These are phyloP conservation scores for Luffa acutangula DNA, from an alignment of 306 rosid genomes.

Conservation along the genomic window DNA sequence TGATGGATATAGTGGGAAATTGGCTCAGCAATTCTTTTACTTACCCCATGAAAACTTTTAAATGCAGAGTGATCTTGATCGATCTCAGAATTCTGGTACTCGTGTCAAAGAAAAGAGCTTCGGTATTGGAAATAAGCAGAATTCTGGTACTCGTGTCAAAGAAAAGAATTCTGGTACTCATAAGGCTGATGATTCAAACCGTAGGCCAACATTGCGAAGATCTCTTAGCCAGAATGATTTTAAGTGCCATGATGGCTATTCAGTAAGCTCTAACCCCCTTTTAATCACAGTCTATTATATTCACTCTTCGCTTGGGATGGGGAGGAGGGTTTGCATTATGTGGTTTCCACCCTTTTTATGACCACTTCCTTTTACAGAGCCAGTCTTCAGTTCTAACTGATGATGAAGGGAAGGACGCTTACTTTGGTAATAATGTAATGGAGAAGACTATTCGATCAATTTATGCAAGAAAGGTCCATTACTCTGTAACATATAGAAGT, in stretches of 20 bases:
- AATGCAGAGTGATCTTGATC: conserved; percentile 78
- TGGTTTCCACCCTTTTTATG: background rate
- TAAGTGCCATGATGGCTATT: conserved; percentile 69
- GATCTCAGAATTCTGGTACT: conserved; percentile 37
- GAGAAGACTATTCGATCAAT: conserved; percentile 40
- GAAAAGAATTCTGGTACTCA: conserved; percentile 29
- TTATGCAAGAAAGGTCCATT: conserved; percentile 51
- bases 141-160: conserved; percentile 29
- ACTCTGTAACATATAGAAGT: background rate
- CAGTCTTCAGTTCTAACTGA: conserved; percentile 81
- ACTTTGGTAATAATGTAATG: conserved; percentile 31
- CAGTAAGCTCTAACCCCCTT: conserved; percentile 44
- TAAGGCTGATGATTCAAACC: conserved; percentile 44
- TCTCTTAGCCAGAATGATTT: conserved; percentile 74
- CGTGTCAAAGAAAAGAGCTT: conserved; percentile 32
- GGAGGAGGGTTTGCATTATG: background rate
- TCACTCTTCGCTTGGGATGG: conserved; percentile 2
- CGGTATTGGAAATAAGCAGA: conserved; percentile 30
- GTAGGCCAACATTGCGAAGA: conserved; percentile 48
- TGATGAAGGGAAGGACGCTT: conserved; percentile 65
- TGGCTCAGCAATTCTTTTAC: background rate
- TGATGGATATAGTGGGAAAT: background rate
- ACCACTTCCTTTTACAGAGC: conserved; percentile 48
- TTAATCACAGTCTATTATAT: background rate
- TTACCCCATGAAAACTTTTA: conserved; percentile 4